A percentile compares a stretch with the other conserved stretches of the same genome.
These are phyloP conservation scores for Fusarium austroafricanum DNA, from an alignment of 2,329 filamentous ascomycete species.

Conservation along the genomic window DNA sequence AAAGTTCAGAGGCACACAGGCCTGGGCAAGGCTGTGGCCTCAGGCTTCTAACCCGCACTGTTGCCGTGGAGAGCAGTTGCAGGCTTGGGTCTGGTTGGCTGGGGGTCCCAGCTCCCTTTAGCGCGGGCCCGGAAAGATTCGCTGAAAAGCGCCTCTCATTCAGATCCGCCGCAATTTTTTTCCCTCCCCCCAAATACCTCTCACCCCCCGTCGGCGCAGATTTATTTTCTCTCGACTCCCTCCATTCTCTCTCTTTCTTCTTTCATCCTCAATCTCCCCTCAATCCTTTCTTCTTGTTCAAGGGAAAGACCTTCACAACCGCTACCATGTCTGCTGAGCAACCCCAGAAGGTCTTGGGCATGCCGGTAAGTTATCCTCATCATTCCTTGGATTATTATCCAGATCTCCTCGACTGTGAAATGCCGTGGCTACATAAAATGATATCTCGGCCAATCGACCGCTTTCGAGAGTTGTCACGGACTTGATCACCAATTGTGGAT, in stretches of 20 bases:
- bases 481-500: constrained; percentile 33
- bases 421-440: constrained; percentile 47
- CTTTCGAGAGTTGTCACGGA: constrained; percentile 5
- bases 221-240: constrained; percentile 58
- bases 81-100: constrained; percentile 38
- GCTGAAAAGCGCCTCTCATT: constrained; percentile 62
- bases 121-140: constrained; percentile 63
- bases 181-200: constrained; percentile 56
- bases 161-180: constrained; percentile 64
- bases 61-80: constrained; percentile 49
- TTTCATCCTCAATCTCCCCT: constrained; percentile 69
- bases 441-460: constrained; percentile 12
- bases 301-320: constrained; percentile 55
- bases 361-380: constrained; percentile 67
- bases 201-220: constrained; percentile 58
- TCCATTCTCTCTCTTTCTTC: constrained; percentile 58
- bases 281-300: constrained; percentile 65
- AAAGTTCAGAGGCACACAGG: constrained; percentile 20
- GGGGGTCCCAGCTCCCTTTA: constrained; percentile 49
- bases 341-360: constrained; percentile 71
- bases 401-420: constrained; percentile 40
- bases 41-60: constrained; percentile 50
- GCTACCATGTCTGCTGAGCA: constrained; percentile 68
- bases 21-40: constrained; percentile 46
- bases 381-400: constrained; percentile 7